These are phyloP conservation scores for Candida michaelii DNA, from an alignment of 805 yeast genomes.

Conservation along the genomic window DNA sequence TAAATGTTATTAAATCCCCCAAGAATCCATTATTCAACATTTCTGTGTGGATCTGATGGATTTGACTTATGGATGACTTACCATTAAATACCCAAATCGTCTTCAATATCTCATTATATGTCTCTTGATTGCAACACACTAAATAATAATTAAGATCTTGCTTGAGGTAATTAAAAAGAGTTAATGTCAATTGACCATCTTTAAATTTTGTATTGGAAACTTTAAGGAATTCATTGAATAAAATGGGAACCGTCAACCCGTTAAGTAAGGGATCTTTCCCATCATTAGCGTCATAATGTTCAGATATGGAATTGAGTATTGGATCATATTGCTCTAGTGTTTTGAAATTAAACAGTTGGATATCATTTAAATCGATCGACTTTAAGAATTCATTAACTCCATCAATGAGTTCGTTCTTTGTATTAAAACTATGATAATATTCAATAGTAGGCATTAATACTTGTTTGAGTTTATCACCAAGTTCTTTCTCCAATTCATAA, in stretches of 20 bases:
- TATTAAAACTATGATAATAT: neutral
- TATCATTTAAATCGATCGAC: neutral
- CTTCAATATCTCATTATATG: slow-evolving; percentile 39
- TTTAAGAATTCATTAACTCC: neutral
- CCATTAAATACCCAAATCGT: slow-evolving; percentile 40
- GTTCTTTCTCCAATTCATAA: slow-evolving; percentile 5
- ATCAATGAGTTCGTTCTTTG: neutral
- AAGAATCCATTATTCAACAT: slow-evolving; percentile 42
- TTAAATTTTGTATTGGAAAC: slow-evolving; percentile 23
- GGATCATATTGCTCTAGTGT: slow-evolving; percentile 12
- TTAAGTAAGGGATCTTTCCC: slow-evolving; percentile 26
- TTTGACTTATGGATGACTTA: slow-evolving; percentile 31
- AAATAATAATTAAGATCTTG: slow-evolving; percentile 33
- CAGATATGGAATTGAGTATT: slow-evolving; percentile 21
- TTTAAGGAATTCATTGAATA: slow-evolving; percentile 33
- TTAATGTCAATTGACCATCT: slow-evolving; percentile 37
- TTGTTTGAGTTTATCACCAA: neutral
- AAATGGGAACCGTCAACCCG: slow-evolving; percentile 33
- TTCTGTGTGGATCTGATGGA: slow-evolving; percentile 35
- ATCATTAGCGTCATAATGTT: slow-evolving; percentile 13
- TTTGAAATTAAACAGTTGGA: slow-evolving; percentile 3
- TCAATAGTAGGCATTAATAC: slow-evolving; percentile 3
- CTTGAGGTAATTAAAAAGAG: slow-evolving; percentile 36
- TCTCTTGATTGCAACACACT: slow-evolving; percentile 38
- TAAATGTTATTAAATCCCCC: slow-evolving; percentile 37